These are phyloP conservation scores for Dalbergia oliveri DNA, from an alignment of 306 rosid species.

Conservation along the genomic window DNA sequence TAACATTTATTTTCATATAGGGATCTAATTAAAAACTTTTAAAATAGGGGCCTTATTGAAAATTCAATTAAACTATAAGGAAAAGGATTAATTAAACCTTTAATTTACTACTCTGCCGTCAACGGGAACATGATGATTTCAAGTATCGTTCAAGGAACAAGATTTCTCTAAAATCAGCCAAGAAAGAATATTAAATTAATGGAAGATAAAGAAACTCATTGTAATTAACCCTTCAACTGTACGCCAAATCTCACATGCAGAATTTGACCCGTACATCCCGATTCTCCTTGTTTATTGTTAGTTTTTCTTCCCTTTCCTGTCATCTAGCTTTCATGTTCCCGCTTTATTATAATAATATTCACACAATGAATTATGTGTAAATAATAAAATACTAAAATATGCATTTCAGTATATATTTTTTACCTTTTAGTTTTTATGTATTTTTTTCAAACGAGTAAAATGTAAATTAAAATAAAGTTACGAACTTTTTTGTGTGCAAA, in stretches of 20 bases:
- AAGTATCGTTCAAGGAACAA: neutral
- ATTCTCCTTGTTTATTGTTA: neutral
- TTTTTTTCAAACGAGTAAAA: neutral
- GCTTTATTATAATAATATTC: neutral
- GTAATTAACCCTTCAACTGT: neutral
- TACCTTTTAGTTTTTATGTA: too few relatives aligned
- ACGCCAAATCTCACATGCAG: conserved; percentile 32
- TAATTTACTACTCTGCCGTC: neutral
- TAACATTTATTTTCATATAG: too few relatives aligned
- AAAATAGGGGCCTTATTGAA: too few relatives aligned
- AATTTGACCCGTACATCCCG: conserved; percentile 27
- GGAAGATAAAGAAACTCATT: neutral
- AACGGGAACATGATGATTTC: neutral
- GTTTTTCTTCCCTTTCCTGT: neutral
- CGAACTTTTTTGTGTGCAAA: too few relatives aligned
- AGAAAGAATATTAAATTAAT: neutral
- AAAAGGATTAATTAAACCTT: too few relatives aligned
- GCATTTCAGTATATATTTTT: too few relatives aligned
- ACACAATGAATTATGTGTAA: too few relatives aligned
- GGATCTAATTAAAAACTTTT: too few relatives aligned
- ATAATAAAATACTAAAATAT: too few relatives aligned
- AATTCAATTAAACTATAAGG: too few relatives aligned
- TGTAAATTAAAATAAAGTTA: neutral
- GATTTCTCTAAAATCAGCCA: neutral
- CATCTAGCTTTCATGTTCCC: neutral